Conservation (phyloP, 495 filamentous ascomycete species). For the Polyplosphaeria fusca region DNA sequence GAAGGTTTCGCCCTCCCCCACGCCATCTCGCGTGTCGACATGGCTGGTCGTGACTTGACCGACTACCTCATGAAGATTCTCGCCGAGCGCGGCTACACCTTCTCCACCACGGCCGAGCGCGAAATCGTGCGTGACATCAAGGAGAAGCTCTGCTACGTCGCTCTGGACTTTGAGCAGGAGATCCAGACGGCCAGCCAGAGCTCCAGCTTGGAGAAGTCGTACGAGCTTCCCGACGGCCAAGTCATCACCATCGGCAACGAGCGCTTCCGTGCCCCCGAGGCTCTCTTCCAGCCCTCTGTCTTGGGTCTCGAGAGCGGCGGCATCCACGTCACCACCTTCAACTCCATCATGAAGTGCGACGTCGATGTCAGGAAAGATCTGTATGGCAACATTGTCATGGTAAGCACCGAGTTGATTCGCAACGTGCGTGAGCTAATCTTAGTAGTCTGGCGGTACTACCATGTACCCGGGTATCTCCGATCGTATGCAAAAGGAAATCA, state of each 20-base stretch:
- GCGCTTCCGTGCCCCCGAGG: slow-evolving; percentile 98
- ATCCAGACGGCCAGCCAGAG: slow-evolving; percentile 99
- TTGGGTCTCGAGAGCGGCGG: slow-evolving; percentile 96
- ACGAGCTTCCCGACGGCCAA: slow-evolving; percentile 98
- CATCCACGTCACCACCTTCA: slow-evolving; percentile 99
- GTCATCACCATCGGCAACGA: slow-evolving; percentile 99
- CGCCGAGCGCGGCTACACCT: slow-evolving; percentile 97
- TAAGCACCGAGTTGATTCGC: slow-evolving; percentile 48
- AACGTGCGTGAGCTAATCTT: slow-evolving; percentile 6
- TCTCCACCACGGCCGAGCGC: slow-evolving; percentile 99
- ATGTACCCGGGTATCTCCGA: slow-evolving; percentile 99
- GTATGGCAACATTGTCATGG: slow-evolving; percentile 99
- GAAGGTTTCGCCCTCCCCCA: slow-evolving; percentile 99
- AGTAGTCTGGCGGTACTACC: slow-evolving; percentile 92
- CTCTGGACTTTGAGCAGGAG: slow-evolving; percentile 99
- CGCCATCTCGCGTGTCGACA: slow-evolving; percentile 98
- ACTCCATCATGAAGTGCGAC: slow-evolving; percentile 99
- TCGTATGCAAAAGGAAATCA: slow-evolving; percentile 99
- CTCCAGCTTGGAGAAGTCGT: slow-evolving; percentile 99
- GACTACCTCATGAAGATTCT: slow-evolving; percentile 99
- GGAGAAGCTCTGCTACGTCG: slow-evolving; percentile 99
- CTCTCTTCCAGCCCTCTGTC: slow-evolving; percentile 98
- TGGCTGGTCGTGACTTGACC: slow-evolving; percentile 99
- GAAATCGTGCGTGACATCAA: slow-evolving; percentile 99
- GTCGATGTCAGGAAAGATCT: slow-evolving; percentile 99